A percentile compares a stretch with the other conserved stretches of the same genome.
These are phyloP conservation scores for Curvularia lunata DNA, from an alignment of 2,329 filamentous ascomycete genomes.

Conservation along the genomic window DNA sequence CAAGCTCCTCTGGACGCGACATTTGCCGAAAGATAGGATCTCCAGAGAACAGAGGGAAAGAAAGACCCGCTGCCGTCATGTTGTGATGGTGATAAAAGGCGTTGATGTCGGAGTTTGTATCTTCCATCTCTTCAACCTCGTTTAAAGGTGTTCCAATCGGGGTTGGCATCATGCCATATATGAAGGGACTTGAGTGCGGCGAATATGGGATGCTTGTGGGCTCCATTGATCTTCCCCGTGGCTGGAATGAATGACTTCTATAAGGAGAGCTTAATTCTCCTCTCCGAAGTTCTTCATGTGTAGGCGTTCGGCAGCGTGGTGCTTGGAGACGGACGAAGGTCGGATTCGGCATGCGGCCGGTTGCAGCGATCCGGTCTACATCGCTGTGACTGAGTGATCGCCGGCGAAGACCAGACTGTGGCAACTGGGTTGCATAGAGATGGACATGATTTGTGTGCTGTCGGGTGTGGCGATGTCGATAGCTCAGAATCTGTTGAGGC, in stretches of 20 bases:
- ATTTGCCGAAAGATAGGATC: constrained; percentile 30
- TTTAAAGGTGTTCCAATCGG: constrained; percentile 25
- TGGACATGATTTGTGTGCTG: constrained; percentile 13
- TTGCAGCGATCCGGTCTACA: constrained; percentile 19
- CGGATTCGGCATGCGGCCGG: constrained; percentile 20
- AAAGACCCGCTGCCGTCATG: background rate
- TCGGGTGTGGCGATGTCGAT: constrained; percentile 13
- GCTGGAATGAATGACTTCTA: constrained; percentile 10
- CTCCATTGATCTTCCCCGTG: constrained; percentile 7
- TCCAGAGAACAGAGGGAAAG: background rate
- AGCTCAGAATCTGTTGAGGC: constrained; percentile 2
- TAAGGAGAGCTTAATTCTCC: constrained; percentile 5
- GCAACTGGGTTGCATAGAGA: constrained; percentile 7
- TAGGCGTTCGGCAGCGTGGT: constrained; percentile 16
- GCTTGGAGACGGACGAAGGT: constrained; percentile 34
- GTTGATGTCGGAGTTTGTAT: background rate
- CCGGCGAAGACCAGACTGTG: constrained; percentile 28
- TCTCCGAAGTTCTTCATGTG: constrained; percentile 12
- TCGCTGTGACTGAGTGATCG: constrained; percentile 40
- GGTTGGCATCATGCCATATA: constrained; percentile 17
- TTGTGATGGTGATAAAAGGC: background rate
- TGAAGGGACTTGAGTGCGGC: constrained; percentile 1
- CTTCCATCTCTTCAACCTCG: constrained; percentile 4
- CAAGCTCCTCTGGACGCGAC: constrained; percentile 22
- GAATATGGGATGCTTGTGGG: constrained; percentile 15